These are phyloP conservation scores for Trichoderma parareesei DNA, from an alignment of 495 filamentous ascomycete genomes.

Conservation along the genomic window DNA sequence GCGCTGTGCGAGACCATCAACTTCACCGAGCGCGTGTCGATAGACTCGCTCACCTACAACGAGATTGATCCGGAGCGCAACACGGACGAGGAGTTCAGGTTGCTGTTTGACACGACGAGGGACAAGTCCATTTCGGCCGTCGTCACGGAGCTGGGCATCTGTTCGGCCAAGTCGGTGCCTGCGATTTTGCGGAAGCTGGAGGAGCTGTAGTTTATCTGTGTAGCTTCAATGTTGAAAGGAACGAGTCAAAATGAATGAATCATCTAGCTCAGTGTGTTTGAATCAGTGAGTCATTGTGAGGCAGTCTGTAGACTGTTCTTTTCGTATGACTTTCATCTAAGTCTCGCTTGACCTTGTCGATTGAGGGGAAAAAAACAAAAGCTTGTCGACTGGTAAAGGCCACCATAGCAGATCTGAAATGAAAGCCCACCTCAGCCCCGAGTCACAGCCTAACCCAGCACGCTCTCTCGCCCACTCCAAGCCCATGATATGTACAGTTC, in stretches of 20 bases:
- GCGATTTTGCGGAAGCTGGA: conserved; percentile 41
- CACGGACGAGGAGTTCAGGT: conserved; percentile 58
- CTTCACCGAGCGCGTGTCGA: conserved; percentile 78
- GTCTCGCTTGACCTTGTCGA: too few species aligned
- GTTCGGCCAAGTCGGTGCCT: conserved; percentile 78
- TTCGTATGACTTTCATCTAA: too few species aligned
- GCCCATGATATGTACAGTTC: neutral
- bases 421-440: too few species aligned
- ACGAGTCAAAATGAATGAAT: neutral
- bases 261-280: too few species aligned
- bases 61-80: conserved; percentile 62
- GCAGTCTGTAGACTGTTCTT: too few species aligned
- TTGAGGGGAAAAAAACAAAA: too few species aligned
- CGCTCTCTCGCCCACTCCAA: too few species aligned
- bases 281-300: too few species aligned
- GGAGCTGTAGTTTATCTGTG: conserved; percentile 17
- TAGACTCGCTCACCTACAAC: conserved; percentile 88
- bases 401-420: too few species aligned
- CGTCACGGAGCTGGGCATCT: conserved; percentile 81
- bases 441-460: too few species aligned
- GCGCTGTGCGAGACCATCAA: conserved; percentile 94
- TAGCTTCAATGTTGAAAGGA: neutral
- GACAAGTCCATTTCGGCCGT: conserved; percentile 81
- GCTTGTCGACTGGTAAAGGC: too few species aligned
- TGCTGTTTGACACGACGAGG: conserved; percentile 93